These are phyloP conservation scores for Blastocystis sp. DNA, from an alignment of 352 stramenopile species.

Conservation along the genomic window DNA sequence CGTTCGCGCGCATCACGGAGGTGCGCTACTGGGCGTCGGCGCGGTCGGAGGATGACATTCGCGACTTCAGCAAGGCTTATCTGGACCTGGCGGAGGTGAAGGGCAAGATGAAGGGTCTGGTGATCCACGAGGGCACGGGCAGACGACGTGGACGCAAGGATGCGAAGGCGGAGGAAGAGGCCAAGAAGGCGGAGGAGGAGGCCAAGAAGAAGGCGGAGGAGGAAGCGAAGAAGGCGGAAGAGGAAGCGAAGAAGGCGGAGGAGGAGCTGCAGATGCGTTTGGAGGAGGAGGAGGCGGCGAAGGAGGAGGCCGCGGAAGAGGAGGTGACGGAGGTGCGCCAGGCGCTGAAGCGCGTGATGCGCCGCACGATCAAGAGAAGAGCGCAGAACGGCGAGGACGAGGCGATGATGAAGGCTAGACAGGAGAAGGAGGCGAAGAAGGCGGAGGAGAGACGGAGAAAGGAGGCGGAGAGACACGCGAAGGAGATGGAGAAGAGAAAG, in stretches of 20 bases:
- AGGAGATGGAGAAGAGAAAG: conserved; percentile 8
- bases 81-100: conserved; percentile 62
- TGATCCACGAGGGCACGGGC: conserved; percentile 42
- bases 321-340: conserved; percentile 32
- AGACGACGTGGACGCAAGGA: conserved; percentile 27
- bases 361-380: conserved; percentile 5
- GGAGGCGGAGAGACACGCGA: conserved; percentile 27
- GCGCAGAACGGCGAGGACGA: conserved; percentile 40
- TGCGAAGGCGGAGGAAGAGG: conserved; percentile 17
- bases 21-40: conserved; percentile 64
- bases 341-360: conserved; percentile 56
- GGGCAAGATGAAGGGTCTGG: conserved; percentile 68
- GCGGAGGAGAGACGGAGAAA: background rate
- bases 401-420: background rate
- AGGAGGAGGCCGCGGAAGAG: conserved; percentile 42
- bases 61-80: conserved; percentile 50
- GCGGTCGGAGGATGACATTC: conserved; percentile 63
- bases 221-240: conserved; percentile 24
- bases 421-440: conserved; percentile 35
- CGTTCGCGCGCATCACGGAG: conserved; percentile 60
- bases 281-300: conserved; percentile 12
- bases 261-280: background rate
- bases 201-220: background rate
- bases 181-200: conserved; percentile 6
- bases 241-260: conserved; percentile 13